A percentile compares a stretch with the other conserved stretches of the same genome.
Evolutionary conservation across 331 rosid genomes (phyloP).

Genomic region (Phaseolus coccineus): DNA sequence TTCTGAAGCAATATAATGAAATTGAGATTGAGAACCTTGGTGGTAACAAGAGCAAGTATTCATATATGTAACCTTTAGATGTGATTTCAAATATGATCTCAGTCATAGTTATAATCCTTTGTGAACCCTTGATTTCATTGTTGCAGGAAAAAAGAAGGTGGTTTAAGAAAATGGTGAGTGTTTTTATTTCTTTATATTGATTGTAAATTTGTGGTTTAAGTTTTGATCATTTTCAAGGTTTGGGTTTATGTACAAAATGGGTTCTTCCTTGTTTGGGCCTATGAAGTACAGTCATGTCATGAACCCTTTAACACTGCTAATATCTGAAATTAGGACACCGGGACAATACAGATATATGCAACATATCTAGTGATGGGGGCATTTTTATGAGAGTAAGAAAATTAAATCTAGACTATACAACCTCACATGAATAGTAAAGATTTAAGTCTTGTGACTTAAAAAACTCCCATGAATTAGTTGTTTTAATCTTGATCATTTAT

Average conservation of each 20-base stretch:
- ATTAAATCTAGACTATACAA: too few species aligned
- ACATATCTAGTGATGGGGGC: too few species aligned
- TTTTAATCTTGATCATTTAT: too few species aligned
- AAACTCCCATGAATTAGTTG: too few species aligned
- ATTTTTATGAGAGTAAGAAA: too few species aligned
- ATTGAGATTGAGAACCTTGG: neutral
- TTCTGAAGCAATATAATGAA: neutral
- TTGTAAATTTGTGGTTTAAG: neutral
- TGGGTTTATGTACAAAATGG: neutral
- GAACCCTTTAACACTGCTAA: neutral
- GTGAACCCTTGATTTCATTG: conserved; percentile 12
- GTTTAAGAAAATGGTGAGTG: conserved; percentile 64
- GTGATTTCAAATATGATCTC: conserved; percentile 16
- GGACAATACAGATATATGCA: too few species aligned
- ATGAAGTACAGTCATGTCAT: neutral
- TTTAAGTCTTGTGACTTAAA: too few species aligned
- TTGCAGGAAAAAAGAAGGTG: conserved; percentile 70
- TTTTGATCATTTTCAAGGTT: conserved; percentile 11
- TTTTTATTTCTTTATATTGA: conserved; percentile 40
- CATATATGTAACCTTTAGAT: neutral
- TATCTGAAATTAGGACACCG: neutral
- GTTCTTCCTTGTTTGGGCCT: neutral
- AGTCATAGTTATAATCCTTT: conserved; percentile 29
- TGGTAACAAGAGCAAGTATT: conserved; percentile 5
- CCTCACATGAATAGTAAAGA: too few species aligned